Percentiles rank a stretch among this genome's conserved stretches.
Conservation (phyloP, 2,329 filamentous ascomycete genomes). For the Pseudogymnoascus sp. region DNA sequence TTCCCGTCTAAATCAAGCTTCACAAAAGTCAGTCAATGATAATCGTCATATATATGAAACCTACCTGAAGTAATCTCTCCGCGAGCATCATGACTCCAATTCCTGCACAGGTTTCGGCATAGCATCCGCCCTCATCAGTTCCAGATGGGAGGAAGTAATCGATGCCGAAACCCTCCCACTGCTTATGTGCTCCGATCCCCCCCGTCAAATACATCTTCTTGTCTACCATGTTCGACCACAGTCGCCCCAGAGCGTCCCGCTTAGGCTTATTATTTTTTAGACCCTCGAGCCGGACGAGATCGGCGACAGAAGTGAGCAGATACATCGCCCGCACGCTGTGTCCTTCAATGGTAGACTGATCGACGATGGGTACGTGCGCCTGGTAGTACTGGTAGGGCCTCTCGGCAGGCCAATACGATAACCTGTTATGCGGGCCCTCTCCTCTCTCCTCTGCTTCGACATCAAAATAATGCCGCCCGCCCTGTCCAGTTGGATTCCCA, state of each 20-base stretch:
- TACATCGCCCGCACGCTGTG: conserved; percentile 55
- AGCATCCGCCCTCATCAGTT: conserved; percentile 54
- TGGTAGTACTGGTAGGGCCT: conserved; percentile 44
- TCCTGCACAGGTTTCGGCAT: conserved; percentile 52
- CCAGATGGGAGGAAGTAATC: conserved; percentile 51
- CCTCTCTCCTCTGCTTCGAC: conserved; percentile 43
- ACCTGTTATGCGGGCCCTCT: conserved; percentile 39
- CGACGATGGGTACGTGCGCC: conserved; percentile 45
- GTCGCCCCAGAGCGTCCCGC: conserved; percentile 32
- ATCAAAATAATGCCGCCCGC: conserved; percentile 46
- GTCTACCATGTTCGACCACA: conserved; percentile 54
- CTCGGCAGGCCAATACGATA: conserved; percentile 38
- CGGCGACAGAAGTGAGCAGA: conserved; percentile 49
- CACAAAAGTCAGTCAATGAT: conserved; percentile 3
- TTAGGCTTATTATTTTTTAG: neutral
- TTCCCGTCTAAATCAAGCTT: conserved; percentile 41
- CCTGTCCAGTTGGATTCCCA: conserved; percentile 42
- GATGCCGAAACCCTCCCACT: conserved; percentile 53
- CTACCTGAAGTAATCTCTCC: conserved; percentile 43
- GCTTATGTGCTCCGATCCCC: conserved; percentile 48
- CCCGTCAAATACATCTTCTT: conserved; percentile 57
- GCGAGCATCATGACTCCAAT: conserved; percentile 55
- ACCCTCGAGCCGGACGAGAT: conserved; percentile 38
- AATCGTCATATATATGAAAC: conserved; percentile 7
- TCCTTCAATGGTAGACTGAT: conserved; percentile 48